A percentile compares a stretch with the other conserved stretches of the same genome.
Evolutionary conservation across 495 filamentous ascomycete species (phyloP).

Genomic region (Tetracladium setigerum): DNA sequence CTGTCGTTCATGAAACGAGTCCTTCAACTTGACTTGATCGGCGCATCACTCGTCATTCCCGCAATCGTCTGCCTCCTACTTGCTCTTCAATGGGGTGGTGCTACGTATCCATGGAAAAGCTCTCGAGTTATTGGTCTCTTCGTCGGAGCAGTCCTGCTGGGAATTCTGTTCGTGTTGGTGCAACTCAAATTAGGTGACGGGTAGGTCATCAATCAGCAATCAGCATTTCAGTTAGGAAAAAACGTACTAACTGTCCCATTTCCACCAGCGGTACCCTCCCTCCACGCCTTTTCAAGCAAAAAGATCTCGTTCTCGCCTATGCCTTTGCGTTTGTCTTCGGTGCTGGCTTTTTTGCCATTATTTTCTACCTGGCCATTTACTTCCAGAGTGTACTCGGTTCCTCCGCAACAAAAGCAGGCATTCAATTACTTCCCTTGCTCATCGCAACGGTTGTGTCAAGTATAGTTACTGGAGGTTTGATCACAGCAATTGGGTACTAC

Average conservation of each 20-base stretch:
- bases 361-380: conserved; percentile 82
- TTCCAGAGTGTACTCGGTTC: conserved; percentile 79
- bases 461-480: conserved; percentile 40
- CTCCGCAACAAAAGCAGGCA: conserved; percentile 63
- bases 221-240: too few species aligned
- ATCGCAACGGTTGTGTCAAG: conserved; percentile 14
- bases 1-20: conserved; percentile 29
- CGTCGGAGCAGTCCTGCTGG: conserved; percentile 38
- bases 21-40: conserved; percentile 44
- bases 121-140: conserved; percentile 37
- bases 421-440: conserved; percentile 58
- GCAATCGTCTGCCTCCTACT: conserved; percentile 49
- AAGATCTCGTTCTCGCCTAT: conserved; percentile 43
- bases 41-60: conserved; percentile 43
- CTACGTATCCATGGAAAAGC: conserved; percentile 43
- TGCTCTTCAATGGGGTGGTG: conserved; percentile 58
- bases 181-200: conserved; percentile 43
- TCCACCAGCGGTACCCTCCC: conserved; percentile 36
- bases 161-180: conserved; percentile 37
- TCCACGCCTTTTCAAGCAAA: conserved; percentile 45
- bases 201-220: too few species aligned
- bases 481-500: conserved; percentile 66
- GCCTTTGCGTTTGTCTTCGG: conserved; percentile 47
- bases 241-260: too few species aligned
- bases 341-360: conserved; percentile 55